Evolutionary conservation across 2,329 filamentous ascomycete species (phyloP).

Genomic region (Davidsoniella virescens): DNA sequence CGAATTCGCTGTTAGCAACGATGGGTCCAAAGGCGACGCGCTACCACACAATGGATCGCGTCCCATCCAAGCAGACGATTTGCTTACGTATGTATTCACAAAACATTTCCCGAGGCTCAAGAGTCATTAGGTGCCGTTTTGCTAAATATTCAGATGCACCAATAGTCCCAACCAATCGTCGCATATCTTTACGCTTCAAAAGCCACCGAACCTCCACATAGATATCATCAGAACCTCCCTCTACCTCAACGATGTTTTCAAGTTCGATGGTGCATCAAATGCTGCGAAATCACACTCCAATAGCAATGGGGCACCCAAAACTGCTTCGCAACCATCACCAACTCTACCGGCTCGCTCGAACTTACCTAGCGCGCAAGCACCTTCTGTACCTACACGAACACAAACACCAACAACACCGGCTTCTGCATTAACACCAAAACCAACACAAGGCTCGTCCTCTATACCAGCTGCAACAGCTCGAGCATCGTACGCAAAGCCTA

Average conservation of each 20-base stretch:
- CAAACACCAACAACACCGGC: background rate
- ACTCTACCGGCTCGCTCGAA: background rate
- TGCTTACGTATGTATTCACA: constrained; percentile 10
- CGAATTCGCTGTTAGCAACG: constrained; percentile 11
- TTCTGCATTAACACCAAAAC: background rate
- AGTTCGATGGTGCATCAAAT: constrained; percentile 5
- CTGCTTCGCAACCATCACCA: background rate
- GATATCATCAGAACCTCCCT: constrained; percentile 10
- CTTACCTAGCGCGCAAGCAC: background rate
- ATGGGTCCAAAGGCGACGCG: constrained; percentile 12
- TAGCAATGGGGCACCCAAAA: background rate
- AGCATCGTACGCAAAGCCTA: too few species aligned
- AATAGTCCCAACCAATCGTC: constrained; percentile 10
- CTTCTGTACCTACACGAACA: background rate
- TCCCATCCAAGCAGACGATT: constrained; percentile 12
- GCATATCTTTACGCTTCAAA: constrained; percentile 10
- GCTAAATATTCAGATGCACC: background rate
- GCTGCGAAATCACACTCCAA: background rate
- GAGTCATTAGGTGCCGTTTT: too few species aligned
- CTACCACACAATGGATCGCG: constrained; percentile 12
- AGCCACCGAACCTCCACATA: constrained; percentile 10
- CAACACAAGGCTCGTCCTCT: background rate
- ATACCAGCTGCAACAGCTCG: too few species aligned
- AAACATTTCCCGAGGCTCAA: too few species aligned
- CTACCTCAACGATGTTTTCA: constrained; percentile 6